These are phyloP conservation scores for Dothideomycetidae sp. DNA, from an alignment of 2,329 filamentous ascomycete species.

Conservation along the genomic window DNA sequence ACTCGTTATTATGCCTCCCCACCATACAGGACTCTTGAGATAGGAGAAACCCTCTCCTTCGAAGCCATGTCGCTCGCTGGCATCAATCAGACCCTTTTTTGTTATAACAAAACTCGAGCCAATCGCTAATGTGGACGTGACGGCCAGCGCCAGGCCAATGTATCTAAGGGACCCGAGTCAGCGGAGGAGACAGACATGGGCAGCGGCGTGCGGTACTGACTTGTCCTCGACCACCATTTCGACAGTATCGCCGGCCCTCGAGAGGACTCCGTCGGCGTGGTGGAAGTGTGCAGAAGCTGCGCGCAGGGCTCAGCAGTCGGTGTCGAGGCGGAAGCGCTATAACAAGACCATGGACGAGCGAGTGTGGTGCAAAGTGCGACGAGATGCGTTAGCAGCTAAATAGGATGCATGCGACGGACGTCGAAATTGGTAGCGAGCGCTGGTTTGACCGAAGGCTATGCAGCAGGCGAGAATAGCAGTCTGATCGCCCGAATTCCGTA, in stretches of 20 bases:
- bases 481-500: background rate
- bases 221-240: constrained; percentile 9
- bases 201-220: background rate
- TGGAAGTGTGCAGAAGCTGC: too few relatives aligned
- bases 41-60: constrained; percentile 95
- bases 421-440: too few relatives aligned
- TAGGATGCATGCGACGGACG: too few relatives aligned
- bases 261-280: background rate
- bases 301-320: too few relatives aligned
- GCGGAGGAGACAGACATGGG: background rate
- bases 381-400: too few relatives aligned
- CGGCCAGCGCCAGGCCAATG: constrained; percentile 60
- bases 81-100: constrained; percentile 91
- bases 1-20: constrained; percentile 86
- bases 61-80: constrained; percentile 83
- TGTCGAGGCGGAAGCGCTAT: too few relatives aligned
- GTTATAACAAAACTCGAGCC: constrained; percentile 97
- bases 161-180: constrained; percentile 40
- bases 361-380: too few relatives aligned
- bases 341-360: too few relatives aligned
- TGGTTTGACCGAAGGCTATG: background rate
- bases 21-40: constrained; percentile 90
- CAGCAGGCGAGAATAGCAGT: background rate
- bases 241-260: constrained; percentile 1
- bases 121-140: constrained; percentile 61